phyloP scores from a whole-genome alignment of 2,329 filamentous ascomycete species.

The Aspergillus calidoustus region DNA sequence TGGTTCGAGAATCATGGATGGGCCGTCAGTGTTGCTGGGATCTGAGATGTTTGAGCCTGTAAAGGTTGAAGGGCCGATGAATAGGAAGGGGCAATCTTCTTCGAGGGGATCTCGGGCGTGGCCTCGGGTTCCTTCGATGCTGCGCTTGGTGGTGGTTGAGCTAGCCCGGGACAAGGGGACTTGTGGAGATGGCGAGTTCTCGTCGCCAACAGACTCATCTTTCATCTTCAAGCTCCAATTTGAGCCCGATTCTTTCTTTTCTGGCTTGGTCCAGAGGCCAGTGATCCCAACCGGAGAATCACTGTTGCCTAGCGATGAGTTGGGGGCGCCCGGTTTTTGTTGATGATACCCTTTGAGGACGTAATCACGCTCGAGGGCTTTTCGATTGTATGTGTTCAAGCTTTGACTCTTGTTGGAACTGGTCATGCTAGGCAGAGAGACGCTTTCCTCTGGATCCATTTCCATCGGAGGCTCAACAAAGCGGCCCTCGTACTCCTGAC shows the following conservation, averaged over 20 bases:
- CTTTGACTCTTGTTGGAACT: conserved; percentile 27
- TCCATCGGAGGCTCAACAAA: conserved; percentile 62
- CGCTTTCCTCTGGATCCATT: conserved; percentile 49
- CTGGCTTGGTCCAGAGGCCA: conserved; percentile 25
- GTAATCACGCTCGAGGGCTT: conserved; percentile 54
- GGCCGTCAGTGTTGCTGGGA: conserved; percentile 14
- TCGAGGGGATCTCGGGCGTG: conserved; percentile 68
- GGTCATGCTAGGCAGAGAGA: conserved; percentile 28
- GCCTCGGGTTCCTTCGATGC: conserved; percentile 56
- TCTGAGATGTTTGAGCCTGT: conserved; percentile 33
- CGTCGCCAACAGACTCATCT: conserved; percentile 25
- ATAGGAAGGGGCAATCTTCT: conserved; percentile 71
- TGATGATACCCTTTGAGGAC: conserved; percentile 59
- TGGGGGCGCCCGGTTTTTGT: conserved; percentile 18
- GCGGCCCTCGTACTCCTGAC: conserved; percentile 56
- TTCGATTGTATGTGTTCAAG: conserved; percentile 56
- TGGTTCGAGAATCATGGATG: conserved; percentile 27
- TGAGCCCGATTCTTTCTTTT: conserved; percentile 33
- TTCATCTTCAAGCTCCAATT: conserved; percentile 27
- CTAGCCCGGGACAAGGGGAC: conserved; percentile 35
- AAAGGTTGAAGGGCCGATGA: conserved; percentile 69
- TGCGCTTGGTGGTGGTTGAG: conserved; percentile 41
- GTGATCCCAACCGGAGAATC: conserved; percentile 21
- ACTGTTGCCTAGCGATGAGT: conserved; percentile 17
- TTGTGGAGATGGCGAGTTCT: conserved; percentile 34